phyloP scores from a whole-genome alignment of 768 basidiomycete species.

The Polyporus arcularius region DNA sequence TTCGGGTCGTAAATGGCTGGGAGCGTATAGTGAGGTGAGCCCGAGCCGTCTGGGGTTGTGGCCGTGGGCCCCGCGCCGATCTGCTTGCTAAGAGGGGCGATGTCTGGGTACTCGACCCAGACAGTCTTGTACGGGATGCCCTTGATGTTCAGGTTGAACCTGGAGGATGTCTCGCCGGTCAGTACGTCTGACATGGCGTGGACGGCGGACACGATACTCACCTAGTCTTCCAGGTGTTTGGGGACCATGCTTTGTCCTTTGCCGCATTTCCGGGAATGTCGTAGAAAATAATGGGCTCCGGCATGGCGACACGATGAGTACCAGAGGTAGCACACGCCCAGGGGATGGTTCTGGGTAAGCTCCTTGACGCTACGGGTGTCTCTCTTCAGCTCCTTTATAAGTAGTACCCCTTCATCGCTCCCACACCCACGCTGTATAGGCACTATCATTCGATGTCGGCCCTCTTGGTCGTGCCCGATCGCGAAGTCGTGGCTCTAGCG shows the following conservation, averaged over 20 bases:
- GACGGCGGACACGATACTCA: background rate
- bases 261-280: slow-evolving; percentile 19
- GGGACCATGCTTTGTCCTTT: slow-evolving; percentile 17
- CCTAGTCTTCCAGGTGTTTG: slow-evolving; percentile 31
- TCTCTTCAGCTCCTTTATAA: no score
- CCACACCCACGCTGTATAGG: no score
- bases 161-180: background rate
- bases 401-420: no score
- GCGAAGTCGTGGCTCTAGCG: no score
- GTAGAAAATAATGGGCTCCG: slow-evolving; percentile 19
- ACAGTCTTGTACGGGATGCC: slow-evolving; percentile 44
- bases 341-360: no score
- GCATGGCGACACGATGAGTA: background rate
- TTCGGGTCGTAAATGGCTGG: slow-evolving; percentile 32
- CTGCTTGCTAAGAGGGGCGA: slow-evolving; percentile 37
- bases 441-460: no score
- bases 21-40: slow-evolving; percentile 27
- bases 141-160: slow-evolving; percentile 41
- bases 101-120: slow-evolving; percentile 54
- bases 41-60: slow-evolving; percentile 21
- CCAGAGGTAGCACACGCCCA: no score
- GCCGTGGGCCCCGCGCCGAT: slow-evolving; percentile 39
- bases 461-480: no score
- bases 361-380: no score
- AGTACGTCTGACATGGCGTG: no score